phyloP scores from a whole-genome alignment of 208 protist genomes.

The Leishmania major region DNA sequence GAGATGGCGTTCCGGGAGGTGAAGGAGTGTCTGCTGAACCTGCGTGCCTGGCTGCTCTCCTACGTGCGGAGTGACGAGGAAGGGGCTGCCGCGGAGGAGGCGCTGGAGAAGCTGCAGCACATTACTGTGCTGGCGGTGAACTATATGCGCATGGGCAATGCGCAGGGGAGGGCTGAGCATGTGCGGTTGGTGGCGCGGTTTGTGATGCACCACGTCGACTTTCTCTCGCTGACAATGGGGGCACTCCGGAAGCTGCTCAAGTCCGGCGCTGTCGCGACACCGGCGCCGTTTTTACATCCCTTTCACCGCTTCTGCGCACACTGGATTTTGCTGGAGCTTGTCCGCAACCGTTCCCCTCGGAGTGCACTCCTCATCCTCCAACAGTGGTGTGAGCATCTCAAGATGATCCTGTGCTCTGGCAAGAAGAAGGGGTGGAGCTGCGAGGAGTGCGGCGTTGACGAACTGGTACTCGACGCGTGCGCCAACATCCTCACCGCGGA shows the following conservation, averaged over 20 bases:
- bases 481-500: slow-evolving; percentile 43
- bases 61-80: slow-evolving; percentile 38
- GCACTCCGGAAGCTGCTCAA: slow-evolving; percentile 52
- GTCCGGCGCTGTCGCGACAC: slow-evolving; percentile 16
- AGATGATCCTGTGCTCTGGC: slow-evolving; percentile 65
- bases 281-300: slow-evolving; percentile 47
- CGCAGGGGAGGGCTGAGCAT: slow-evolving; percentile 45
- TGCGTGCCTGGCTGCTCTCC: slow-evolving; percentile 43
- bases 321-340: slow-evolving; percentile 76
- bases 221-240: slow-evolving; percentile 76
- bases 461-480: slow-evolving; percentile 68
- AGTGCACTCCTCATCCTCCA: slow-evolving; percentile 49
- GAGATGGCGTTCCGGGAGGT: slow-evolving; percentile 50
- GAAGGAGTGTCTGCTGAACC: slow-evolving; percentile 42
- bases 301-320: slow-evolving; percentile 80
- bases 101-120: slow-evolving; percentile 50
- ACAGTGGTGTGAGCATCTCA: slow-evolving; percentile 85
- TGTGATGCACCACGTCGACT: slow-evolving; percentile 82
- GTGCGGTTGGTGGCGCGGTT: slow-evolving; percentile 71
- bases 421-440: slow-evolving; percentile 52
- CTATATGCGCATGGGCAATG: slow-evolving; percentile 78
- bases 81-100: slow-evolving; percentile 15
- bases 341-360: slow-evolving; percentile 48
- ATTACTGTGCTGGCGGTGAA: slow-evolving; percentile 73
- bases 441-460: slow-evolving; percentile 73